Evolutionary conservation across 2,329 filamentous ascomycete species (phyloP).

Genomic region (Xylariaceae sp.): DNA sequence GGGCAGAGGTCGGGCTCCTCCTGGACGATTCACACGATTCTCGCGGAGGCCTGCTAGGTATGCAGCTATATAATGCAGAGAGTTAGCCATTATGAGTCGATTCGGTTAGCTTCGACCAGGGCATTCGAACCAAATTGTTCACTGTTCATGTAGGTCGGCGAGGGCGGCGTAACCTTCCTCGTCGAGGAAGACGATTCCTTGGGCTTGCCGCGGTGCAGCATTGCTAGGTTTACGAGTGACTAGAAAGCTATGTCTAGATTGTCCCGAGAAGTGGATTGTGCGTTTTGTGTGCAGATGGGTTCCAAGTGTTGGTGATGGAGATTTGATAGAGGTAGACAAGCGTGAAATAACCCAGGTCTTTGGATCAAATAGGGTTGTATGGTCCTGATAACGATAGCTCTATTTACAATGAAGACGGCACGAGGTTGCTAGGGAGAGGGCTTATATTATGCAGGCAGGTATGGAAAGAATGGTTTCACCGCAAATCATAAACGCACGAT

Average conservation of each 20-base stretch:
- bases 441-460: neutral
- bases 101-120: constrained; percentile 10
- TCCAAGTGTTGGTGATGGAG: too few species aligned
- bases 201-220: constrained; percentile 39
- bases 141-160: constrained; percentile 68
- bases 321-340: too few species aligned
- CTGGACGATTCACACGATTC: constrained; percentile 70
- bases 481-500: constrained; percentile 31
- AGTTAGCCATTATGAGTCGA: constrained; percentile 20
- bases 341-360: too few species aligned
- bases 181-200: constrained; percentile 44
- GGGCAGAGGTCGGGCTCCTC: constrained; percentile 71
- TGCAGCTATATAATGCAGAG: constrained; percentile 38
- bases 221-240: constrained; percentile 10
- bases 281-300: constrained; percentile 16
- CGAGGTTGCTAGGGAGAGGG: constrained; percentile 20
- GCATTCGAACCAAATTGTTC: constrained; percentile 66
- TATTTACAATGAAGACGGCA: constrained; percentile 18
- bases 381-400: constrained; percentile 12
- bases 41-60: constrained; percentile 75
- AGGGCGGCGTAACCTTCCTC: constrained; percentile 64
- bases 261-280: neutral
- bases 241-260: neutral
- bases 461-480: constrained; percentile 16
- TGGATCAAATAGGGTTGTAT: neutral